These are phyloP conservation scores for Erodium texanum DNA, from an alignment of 441 rosid species.

Conservation along the genomic window DNA sequence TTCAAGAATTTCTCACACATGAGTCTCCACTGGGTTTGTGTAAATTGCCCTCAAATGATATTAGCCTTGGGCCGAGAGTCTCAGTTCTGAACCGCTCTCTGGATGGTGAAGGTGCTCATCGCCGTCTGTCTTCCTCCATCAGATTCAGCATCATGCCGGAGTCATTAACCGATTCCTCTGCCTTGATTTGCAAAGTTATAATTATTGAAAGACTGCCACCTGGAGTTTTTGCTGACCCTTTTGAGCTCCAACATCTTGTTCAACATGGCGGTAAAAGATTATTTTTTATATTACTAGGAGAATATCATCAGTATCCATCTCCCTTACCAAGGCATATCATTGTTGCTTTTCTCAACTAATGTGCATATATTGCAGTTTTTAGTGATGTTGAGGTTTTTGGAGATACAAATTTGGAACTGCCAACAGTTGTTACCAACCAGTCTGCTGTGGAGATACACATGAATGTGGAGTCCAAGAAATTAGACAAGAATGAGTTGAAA, in stretches of 20 bases:
- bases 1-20: constrained; percentile 31
- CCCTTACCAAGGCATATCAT: not conserved
- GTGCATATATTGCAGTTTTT: constrained; percentile 35
- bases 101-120: constrained; percentile 83
- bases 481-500: constrained; percentile 31
- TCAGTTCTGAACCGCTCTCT: constrained; percentile 34
- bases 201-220: constrained; percentile 55
- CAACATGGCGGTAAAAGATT: constrained; percentile 39
- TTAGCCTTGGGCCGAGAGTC: constrained; percentile 17
- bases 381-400: constrained; percentile 57
- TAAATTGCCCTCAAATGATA: constrained; percentile 21
- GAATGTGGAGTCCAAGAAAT: constrained; percentile 23
- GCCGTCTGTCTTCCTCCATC: constrained; percentile 43
- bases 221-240: constrained; percentile 83
- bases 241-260: constrained; percentile 66
- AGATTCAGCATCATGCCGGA: constrained; percentile 27
- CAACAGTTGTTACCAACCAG: constrained; percentile 62
- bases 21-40: constrained; percentile 28
- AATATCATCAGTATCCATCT: not conserved
- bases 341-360: not conserved
- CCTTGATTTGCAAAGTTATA: constrained; percentile 33
- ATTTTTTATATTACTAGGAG: not conserved
- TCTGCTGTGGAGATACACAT: constrained; percentile 70
- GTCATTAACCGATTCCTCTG: constrained; percentile 17
- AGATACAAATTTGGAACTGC: constrained; percentile 76